Conservation (phyloP, 176 grass and related monocot genomes). For the Ensete glaucum region DNA sequence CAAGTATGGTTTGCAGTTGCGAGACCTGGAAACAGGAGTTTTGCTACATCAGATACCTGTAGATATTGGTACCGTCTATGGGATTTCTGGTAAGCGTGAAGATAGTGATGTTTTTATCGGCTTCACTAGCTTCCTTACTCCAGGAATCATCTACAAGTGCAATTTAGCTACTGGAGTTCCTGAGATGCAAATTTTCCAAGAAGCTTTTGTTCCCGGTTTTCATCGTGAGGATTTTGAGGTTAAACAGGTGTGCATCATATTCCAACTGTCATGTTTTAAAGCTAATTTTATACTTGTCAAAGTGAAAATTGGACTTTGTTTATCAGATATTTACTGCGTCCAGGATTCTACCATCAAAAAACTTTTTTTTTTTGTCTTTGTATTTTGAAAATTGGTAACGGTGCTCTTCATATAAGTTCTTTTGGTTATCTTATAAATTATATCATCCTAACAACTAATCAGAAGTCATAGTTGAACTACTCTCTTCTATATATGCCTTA, state of each 20-base stretch:
- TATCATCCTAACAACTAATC: not conserved
- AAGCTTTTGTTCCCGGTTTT: slow-evolving; percentile 73
- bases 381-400: too few species aligned
- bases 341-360: too few species aligned
- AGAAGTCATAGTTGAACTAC: not conserved
- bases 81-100: slow-evolving; percentile 62
- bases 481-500: too few species aligned
- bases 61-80: slow-evolving; percentile 76
- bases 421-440: not conserved
- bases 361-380: too few species aligned
- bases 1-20: slow-evolving; percentile 74
- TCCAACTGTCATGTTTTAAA: too few species aligned
- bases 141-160: slow-evolving; percentile 78
- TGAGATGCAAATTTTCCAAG: slow-evolving; percentile 73
- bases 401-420: not conserved
- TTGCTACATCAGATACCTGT: slow-evolving; percentile 66
- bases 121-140: slow-evolving; percentile 87
- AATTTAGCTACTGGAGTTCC: slow-evolving; percentile 47
- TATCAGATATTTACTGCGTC: too few species aligned
- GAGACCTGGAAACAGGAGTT: slow-evolving; percentile 59
- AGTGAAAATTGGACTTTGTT: not conserved
- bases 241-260: slow-evolving; percentile 50
- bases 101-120: slow-evolving; percentile 76
- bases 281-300: not conserved
- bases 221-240: slow-evolving; percentile 59